These are phyloP conservation scores for Sphaerulina musiva DNA, from an alignment of 2,329 filamentous ascomycete species.

Conservation along the genomic window DNA sequence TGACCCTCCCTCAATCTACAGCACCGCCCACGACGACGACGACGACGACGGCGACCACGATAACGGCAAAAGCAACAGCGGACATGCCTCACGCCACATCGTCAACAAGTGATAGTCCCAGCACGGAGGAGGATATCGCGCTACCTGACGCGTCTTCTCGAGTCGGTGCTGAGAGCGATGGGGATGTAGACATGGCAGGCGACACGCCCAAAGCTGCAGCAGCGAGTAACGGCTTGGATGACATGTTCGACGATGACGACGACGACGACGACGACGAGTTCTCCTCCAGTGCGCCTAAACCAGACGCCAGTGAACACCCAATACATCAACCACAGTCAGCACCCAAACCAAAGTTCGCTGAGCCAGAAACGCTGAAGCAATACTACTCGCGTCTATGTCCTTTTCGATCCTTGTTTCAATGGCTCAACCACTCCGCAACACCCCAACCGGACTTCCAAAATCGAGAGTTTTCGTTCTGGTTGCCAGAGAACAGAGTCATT, in stretches of 20 bases:
- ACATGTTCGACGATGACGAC: constrained; percentile 54
- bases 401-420: constrained; percentile 91
- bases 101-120: constrained; percentile 23
- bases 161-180: constrained; percentile 15
- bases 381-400: constrained; percentile 97
- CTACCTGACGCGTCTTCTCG: constrained; percentile 31
- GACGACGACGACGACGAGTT: constrained; percentile 50
- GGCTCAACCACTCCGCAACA: constrained; percentile 87
- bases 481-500: constrained; percentile 86
- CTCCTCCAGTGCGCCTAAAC: constrained; percentile 48
- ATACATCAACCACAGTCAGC: constrained; percentile 24
- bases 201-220: constrained; percentile 8
- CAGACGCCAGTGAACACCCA: constrained; percentile 38
- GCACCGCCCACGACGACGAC: too few species aligned
- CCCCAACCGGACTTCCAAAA: constrained; percentile 84
- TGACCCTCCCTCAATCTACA: too few species aligned
- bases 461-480: constrained; percentile 90
- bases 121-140: constrained; percentile 29
- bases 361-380: constrained; percentile 79
- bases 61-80: background rate
- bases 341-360: constrained; percentile 43
- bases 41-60: too few species aligned
- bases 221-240: constrained; percentile 41
- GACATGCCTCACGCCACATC: constrained; percentile 45
- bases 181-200: constrained; percentile 18